Evolutionary conservation across 2,329 filamentous ascomycete genomes (phyloP).

Genomic region (Fusarium torreyae): DNA sequence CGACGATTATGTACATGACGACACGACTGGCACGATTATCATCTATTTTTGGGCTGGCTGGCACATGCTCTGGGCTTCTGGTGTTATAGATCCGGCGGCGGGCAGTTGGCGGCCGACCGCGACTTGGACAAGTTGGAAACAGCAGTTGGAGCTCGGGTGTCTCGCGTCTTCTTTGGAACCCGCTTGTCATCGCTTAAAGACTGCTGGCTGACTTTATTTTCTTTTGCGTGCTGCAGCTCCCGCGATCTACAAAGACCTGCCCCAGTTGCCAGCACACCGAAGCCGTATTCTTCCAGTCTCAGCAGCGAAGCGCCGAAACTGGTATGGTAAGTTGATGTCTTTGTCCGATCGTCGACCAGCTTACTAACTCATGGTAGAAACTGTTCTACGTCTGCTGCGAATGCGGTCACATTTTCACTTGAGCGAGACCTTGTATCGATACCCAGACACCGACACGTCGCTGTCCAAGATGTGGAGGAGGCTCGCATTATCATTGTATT

Average conservation of each 20-base stretch:
- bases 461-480: conserved; percentile 38
- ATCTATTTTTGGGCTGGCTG: conserved; percentile 35
- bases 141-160: conserved; percentile 47
- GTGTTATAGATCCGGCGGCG: conserved; percentile 22
- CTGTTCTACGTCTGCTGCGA: conserved; percentile 94
- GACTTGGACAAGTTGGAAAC: conserved; percentile 43
- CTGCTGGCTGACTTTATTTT: conserved; percentile 61
- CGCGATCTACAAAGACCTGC: conserved; percentile 88
- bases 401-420: conserved; percentile 89
- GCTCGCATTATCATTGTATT: conserved; percentile 40
- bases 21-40: conserved; percentile 30
- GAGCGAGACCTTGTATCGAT: conserved; percentile 50
- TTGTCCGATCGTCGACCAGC: neutral
- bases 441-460: conserved; percentile 36
- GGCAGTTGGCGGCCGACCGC: conserved; percentile 38
- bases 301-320: conserved; percentile 95
- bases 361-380: conserved; percentile 71
- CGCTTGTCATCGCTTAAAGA: conserved; percentile 50
- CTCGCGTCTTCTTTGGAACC: conserved; percentile 50
- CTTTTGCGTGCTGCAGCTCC: conserved; percentile 77
- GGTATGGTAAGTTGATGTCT: conserved; percentile 83
- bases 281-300: conserved; percentile 98
- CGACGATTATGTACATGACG: conserved; percentile 26
- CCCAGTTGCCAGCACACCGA: conserved; percentile 88
- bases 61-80: conserved; percentile 48